Conservation (phyloP, 768 basidiomycete genomes). For the Gautieria morchelliformis region DNA sequence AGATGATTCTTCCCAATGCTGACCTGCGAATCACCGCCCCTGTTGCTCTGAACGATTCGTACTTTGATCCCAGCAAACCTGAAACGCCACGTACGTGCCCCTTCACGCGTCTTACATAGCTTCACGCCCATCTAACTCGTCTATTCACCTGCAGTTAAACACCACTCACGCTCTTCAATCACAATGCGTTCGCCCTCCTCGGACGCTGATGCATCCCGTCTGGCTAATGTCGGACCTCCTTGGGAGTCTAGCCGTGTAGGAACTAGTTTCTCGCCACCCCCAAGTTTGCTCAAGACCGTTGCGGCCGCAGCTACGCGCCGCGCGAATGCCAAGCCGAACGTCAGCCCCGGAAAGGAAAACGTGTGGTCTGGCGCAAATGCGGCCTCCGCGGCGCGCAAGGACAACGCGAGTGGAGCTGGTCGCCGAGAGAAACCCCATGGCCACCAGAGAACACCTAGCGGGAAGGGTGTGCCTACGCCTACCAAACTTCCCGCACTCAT, state of each 20-base stretch:
- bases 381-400: neutral
- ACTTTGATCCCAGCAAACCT: slow-evolving; percentile 27
- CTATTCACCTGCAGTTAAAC: neutral
- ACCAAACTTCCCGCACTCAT: neutral
- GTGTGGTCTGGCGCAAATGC: neutral
- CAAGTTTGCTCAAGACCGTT: slow-evolving; percentile 7
- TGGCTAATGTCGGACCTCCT: neutral
- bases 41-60: slow-evolving; percentile 56
- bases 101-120: neutral
- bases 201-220: slow-evolving; percentile 1
- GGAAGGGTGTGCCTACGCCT: neutral
- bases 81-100: neutral
- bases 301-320: neutral
- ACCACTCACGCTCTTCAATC: neutral
- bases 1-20: slow-evolving; percentile 78
- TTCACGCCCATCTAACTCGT: neutral
- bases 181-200: neutral
- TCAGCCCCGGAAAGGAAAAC: neutral
- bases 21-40: slow-evolving; percentile 64
- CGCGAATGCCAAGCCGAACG: neutral
- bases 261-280: slow-evolving; percentile 1
- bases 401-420: neutral
- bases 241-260: neutral
- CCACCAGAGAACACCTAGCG: neutral
- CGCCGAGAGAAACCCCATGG: neutral